phyloP scores from a whole-genome alignment of 768 basidiomycete species.

The Trametes coccinea region DNA sequence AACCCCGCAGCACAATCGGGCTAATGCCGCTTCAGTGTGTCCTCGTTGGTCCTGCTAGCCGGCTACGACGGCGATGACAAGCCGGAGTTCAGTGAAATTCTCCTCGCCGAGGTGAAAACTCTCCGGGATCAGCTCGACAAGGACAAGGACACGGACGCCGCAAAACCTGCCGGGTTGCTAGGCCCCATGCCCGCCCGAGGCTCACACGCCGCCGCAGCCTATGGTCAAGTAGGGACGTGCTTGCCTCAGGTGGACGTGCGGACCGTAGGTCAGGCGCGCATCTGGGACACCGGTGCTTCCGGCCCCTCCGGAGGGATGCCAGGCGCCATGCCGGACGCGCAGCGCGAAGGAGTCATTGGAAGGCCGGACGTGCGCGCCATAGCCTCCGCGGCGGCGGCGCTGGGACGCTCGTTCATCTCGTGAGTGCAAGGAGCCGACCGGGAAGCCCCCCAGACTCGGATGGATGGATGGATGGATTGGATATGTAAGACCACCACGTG shows the following conservation, averaged over 20 bases:
- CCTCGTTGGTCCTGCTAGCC: constrained; percentile 67
- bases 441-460: not conserved
- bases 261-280: constrained; percentile 16
- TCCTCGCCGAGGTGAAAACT: constrained; percentile 59
- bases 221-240: not conserved
- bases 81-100: constrained; percentile 47
- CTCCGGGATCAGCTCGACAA: constrained; percentile 70
- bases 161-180: not conserved
- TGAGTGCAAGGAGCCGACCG: constrained; percentile 1
- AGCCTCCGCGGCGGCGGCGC: constrained; percentile 18
- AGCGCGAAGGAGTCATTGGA: not conserved
- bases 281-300: constrained; percentile 24
- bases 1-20: not conserved
- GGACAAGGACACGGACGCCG: constrained; percentile 22
- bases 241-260: constrained; percentile 15
- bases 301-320: constrained; percentile 23
- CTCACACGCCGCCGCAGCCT: not conserved
- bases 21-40: constrained; percentile 49
- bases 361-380: constrained; percentile 13
- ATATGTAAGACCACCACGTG: not conserved
- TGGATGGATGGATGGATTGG: constrained; percentile 2
- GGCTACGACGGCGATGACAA: constrained; percentile 47
- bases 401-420: constrained; percentile 25
- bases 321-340: constrained; percentile 23
- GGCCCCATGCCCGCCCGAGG: not conserved